Percentiles rank a stretch among this genome's conserved stretches.
phyloP scores from a whole-genome alignment of 2,329 filamentous ascomycete genomes.

The Aspergillus unguis region DNA sequence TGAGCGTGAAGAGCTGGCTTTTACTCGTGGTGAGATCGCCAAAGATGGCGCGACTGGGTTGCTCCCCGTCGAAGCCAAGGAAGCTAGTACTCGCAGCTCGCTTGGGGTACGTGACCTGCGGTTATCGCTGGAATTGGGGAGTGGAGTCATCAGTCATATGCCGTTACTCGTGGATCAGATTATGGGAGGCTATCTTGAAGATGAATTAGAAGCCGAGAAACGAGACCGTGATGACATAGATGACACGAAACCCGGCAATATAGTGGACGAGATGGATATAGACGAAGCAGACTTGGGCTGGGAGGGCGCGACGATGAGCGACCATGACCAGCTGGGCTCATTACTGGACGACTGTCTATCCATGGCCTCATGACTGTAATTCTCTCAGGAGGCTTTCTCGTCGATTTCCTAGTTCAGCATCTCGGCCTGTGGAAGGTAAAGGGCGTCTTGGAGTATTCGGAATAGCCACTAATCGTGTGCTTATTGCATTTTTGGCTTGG shows the following conservation, averaged over 20 bases:
- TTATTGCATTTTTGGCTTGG: conserved; percentile 15
- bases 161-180: conserved; percentile 70
- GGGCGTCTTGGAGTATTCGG: conserved; percentile 26
- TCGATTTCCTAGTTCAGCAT: conserved; percentile 8
- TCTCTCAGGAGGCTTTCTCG: conserved; percentile 5
- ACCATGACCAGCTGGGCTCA: conserved; percentile 37
- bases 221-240: conserved; percentile 31
- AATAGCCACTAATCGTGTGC: conserved; percentile 18
- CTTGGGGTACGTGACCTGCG: conserved; percentile 75
- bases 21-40: conserved; percentile 67
- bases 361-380: conserved; percentile 35
- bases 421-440: conserved; percentile 21
- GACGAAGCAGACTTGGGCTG: conserved; percentile 39
- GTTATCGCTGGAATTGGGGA: conserved; percentile 70
- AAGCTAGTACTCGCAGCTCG: conserved; percentile 66
- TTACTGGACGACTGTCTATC: conserved; percentile 43
- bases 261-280: conserved; percentile 39
- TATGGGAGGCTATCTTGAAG: conserved; percentile 68
- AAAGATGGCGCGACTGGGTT: conserved; percentile 70
- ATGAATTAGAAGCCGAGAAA: conserved; percentile 61
- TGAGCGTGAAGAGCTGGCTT: conserved; percentile 69
- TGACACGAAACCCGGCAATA: conserved; percentile 20
- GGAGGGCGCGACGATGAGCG: conserved; percentile 36
- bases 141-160: conserved; percentile 72
- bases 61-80: conserved; percentile 76